phyloP scores from a whole-genome alignment of 1,284 basidiomycete genomes.

The Lignosus rhinocerotis region DNA sequence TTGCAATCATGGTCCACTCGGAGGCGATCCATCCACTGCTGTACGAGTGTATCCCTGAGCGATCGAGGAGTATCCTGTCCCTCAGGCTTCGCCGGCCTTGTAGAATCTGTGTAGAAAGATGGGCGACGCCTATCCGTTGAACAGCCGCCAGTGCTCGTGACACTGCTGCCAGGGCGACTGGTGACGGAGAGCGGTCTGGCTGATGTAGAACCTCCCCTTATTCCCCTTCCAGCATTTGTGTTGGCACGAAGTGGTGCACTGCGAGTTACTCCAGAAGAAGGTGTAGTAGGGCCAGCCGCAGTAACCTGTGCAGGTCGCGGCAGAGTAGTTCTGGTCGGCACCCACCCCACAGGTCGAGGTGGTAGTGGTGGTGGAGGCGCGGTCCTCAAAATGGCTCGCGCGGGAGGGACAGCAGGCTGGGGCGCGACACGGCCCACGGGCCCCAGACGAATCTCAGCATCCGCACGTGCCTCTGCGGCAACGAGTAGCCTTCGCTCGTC shows the following conservation, averaged over 20 bases:
- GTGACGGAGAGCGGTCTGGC: not conserved
- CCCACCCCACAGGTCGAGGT: not conserved
- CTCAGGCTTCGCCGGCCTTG: not conserved
- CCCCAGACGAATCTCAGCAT: conserved; percentile 21
- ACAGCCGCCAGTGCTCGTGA: not conserved
- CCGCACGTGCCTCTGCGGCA: conserved; percentile 37
- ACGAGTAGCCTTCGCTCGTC: conserved; percentile 38
- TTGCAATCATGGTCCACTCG: conserved; percentile 40
- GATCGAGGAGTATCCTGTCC: too few species aligned
- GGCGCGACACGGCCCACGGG: not conserved
- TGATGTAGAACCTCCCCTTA: not conserved
- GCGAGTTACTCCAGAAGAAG: too few species aligned
- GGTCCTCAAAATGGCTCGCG: conserved; percentile 29
- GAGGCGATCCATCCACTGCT: conserved; percentile 35
- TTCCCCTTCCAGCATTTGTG: not conserved
- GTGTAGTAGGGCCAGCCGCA: not conserved
- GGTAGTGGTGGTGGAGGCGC: conserved; percentile 14
- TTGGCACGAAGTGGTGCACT: not conserved
- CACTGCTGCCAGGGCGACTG: not conserved
- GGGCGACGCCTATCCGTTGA: not conserved
- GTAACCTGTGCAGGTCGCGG: not conserved
- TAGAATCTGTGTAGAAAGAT: not conserved
- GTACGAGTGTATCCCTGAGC: not conserved
- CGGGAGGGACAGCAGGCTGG: not conserved
- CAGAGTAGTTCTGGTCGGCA: too few species aligned